Base-by-base conservation (phyloP, 2,329 filamentous ascomycete genomes). In the Neocucurbitaria cava region DNA sequence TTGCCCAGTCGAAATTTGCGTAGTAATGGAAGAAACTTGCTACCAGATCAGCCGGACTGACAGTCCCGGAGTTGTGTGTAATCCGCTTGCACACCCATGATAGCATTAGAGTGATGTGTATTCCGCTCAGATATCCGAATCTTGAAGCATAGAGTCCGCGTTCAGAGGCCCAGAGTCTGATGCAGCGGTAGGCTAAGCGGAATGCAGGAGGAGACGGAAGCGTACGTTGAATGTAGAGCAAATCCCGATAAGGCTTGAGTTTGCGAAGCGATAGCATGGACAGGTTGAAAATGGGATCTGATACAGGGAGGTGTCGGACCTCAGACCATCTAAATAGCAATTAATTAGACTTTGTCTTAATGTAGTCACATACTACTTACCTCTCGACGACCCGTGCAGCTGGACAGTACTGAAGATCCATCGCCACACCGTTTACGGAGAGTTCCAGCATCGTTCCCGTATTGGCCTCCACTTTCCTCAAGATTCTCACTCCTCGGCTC, bases 351-450 rank as follows among this genome's bases (percentile, higher is more conserved):
- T 24, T 10, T 13, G 8, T 23, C 28, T 6, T 13, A 21, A 41
- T 5, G 2, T 8, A 1, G 40, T 31, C n/a, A 15, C 26, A 18
- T 3, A 31, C 18, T 24, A 40, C 54, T 54, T 68, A 80, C 77
- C 77, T 79, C 67, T 86, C 80, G 2, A 84, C 79, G 39, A 89
- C 75, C 26, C 76, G 75, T 2, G 80, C 75, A 1, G 87, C 84
- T 5, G 85, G 81, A 59, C 86, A 89, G 67, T 90, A 90, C 56
- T 89, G 87, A 44, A 91, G 73, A 66, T 89, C 85, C 63, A 88
- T 79, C 56, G 80, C 85, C 62, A 89, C 76, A 9, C 79, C 82
- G 3, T 75, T 68, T n/a, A 89, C 76, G 38, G 83, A 81, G 4
- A 90, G 73, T 62, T 89, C 86, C 5, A 90, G 77, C 84, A 88